Conservation (phyloP, 2,329 filamentous ascomycete genomes). For the Botryosphaeria dothidea region DNA sequence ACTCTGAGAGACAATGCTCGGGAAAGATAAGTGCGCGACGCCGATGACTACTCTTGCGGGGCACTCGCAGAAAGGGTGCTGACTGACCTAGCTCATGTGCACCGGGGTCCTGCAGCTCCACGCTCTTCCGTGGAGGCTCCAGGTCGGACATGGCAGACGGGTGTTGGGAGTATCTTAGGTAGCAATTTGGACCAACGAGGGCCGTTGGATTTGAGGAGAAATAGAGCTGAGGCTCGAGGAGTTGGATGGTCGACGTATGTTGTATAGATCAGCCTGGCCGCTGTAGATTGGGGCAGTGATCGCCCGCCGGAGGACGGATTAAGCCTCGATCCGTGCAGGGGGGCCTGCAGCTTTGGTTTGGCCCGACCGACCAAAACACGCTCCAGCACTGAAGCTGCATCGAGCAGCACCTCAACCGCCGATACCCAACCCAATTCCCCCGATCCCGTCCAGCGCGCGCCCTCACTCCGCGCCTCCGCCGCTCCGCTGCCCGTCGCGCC, state of each 20-base stretch:
- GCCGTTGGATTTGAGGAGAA: slow-evolving; percentile 9
- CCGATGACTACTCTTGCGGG: background rate
- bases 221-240: slow-evolving; percentile 1
- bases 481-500: background rate
- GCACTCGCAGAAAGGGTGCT: slow-evolving; percentile 7
- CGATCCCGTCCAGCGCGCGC: background rate
- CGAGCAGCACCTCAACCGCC: slow-evolving; percentile 5
- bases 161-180: background rate
- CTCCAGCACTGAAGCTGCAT: slow-evolving; percentile 2
- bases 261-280: slow-evolving; percentile 17
- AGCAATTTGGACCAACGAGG: background rate
- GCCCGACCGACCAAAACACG: slow-evolving; percentile 19
- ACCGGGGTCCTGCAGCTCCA: slow-evolving; percentile 58
- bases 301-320: background rate
- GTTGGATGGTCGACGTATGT: slow-evolving; percentile 10
- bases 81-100: slow-evolving; percentile 56
- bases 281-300: slow-evolving; percentile 12
- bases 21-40: background rate
- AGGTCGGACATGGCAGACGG: slow-evolving; percentile 43
- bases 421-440: background rate
- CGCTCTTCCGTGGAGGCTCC: slow-evolving; percentile 56
- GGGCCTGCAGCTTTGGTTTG: background rate
- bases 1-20: background rate
- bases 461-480: background rate
- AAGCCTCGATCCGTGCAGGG: slow-evolving; percentile 1